phyloP scores from a whole-genome alignment of 1,284 basidiomycete genomes.

The Rhodotorula sp. region DNA sequence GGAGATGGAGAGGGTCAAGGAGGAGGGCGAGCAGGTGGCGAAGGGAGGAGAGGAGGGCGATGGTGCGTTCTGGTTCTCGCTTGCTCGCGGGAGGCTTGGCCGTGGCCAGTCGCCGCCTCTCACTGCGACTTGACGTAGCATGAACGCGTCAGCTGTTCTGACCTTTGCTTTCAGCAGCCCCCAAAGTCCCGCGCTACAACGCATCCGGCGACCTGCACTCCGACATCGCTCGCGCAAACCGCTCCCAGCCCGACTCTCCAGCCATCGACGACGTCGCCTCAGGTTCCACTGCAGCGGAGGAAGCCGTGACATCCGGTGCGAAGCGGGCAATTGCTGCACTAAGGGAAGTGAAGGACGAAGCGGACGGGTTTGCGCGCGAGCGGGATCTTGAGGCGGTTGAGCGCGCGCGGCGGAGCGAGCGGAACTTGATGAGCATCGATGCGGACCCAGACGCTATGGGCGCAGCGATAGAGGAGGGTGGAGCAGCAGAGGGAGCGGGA shows the following conservation, averaged over 20 bases:
- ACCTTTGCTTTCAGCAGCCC: neutral
- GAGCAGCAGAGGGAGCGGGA: conserved; percentile 52
- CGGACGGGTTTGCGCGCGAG: conserved; percentile 88
- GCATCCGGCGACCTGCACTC: neutral
- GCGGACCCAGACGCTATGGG: conserved; percentile 11
- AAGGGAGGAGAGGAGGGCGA: neutral
- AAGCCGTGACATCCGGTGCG: conserved; percentile 64
- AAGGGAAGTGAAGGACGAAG: conserved; percentile 85
- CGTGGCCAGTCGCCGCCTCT: too few species aligned
- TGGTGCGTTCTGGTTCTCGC: too few species aligned
- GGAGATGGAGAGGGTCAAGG: neutral
- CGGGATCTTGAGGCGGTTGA: conserved; percentile 60
- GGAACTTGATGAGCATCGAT: conserved; percentile 56
- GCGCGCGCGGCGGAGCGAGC: conserved; percentile 44
- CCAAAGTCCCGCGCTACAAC: neutral
- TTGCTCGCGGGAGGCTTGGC: too few species aligned
- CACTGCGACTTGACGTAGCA: neutral
- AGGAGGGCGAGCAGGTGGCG: neutral
- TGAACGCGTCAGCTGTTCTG: too few species aligned
- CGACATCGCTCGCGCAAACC: neutral
- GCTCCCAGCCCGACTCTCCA: too few species aligned
- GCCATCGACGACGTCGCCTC: neutral
- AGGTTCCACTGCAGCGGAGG: conserved; percentile 21
- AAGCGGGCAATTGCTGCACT: conserved; percentile 79
- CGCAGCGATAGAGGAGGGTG: neutral